A percentile compares a stretch with the other conserved stretches of the same genome.
Evolutionary conservation across 768 basidiomycete species (phyloP).

Genomic region (Boletus tylopilopsis): DNA sequence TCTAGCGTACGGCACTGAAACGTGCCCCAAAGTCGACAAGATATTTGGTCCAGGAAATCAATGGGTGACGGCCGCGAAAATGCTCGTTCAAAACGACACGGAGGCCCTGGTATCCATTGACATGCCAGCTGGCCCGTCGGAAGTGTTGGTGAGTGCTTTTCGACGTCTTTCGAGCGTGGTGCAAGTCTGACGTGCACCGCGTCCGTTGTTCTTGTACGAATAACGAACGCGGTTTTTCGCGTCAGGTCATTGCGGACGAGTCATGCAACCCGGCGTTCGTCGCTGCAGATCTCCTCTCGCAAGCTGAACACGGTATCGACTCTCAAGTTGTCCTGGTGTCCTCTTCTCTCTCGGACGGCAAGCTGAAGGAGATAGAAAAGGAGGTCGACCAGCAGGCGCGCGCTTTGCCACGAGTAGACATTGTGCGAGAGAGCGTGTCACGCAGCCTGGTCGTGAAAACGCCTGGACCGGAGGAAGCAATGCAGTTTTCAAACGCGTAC

Average conservation of each 20-base stretch:
- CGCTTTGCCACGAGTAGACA: constrained; percentile 83
- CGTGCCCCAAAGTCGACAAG: constrained; percentile 97
- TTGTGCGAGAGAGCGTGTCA: constrained; percentile 82
- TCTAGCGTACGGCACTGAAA: constrained; percentile 93
- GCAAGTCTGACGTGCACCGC: constrained; percentile 43
- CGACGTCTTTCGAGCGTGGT: constrained; percentile 56
- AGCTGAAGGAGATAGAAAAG: constrained; percentile 70
- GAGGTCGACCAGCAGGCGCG: constrained; percentile 87
- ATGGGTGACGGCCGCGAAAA: constrained; percentile 99
- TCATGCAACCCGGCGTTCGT: constrained; percentile 86
- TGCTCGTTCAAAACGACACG: constrained; percentile 98
- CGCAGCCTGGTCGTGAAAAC: constrained; percentile 88
- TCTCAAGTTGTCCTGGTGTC: constrained; percentile 95
- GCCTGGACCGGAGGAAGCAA: constrained; percentile 64
- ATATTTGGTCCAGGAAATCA: constrained; percentile 99
- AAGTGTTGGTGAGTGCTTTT: constrained; percentile 70
- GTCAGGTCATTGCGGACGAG: constrained; percentile 88
- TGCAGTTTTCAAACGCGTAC: constrained; percentile 93
- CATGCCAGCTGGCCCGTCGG: constrained; percentile 98
- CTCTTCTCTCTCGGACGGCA: constrained; percentile 59
- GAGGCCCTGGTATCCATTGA: constrained; percentile 96
- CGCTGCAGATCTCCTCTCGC: constrained; percentile 94
- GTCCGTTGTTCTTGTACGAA: constrained; percentile 38
- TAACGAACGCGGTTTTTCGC: constrained; percentile 25
- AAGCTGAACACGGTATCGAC: constrained; percentile 97